phyloP scores from a whole-genome alignment of 1,139 yeast species.

The Blastobotrys capitulatus region DNA sequence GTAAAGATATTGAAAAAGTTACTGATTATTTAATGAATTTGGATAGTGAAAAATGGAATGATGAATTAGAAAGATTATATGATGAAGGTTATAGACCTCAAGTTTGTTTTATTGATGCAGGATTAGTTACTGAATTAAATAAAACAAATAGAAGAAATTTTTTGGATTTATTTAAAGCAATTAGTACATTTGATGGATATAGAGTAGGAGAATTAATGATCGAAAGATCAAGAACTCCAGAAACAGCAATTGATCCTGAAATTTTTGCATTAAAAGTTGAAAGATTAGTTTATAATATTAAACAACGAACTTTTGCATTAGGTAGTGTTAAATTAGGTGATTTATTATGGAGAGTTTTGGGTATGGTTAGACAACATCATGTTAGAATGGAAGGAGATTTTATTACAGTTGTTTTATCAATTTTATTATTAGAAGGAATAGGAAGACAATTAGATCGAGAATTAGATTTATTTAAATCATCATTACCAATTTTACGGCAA shows the following conservation, averaged over 20 bases:
- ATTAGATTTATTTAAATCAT: slow-evolving; percentile 88
- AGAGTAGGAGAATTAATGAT: slow-evolving; percentile 93
- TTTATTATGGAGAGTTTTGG: slow-evolving; percentile 73
- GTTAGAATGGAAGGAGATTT: slow-evolving; percentile 98
- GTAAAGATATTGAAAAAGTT: slow-evolving; percentile 22
- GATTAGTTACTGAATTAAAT: slow-evolving; percentile 84
- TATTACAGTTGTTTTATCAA: slow-evolving; percentile 88
- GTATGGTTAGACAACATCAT: slow-evolving; percentile 90
- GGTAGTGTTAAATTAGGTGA: slow-evolving; percentile 94
- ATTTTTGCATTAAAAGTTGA: slow-evolving; percentile 85
- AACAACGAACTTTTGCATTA: slow-evolving; percentile 81
- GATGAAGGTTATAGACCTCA: slow-evolving; percentile 74
- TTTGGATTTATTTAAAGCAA: slow-evolving; percentile 79
- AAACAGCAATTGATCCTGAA: slow-evolving; percentile 78
- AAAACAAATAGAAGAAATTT: slow-evolving; percentile 74
- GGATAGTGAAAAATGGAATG: slow-evolving; percentile 45
- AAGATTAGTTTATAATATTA: slow-evolving; percentile 71
- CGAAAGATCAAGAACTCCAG: slow-evolving; percentile 91
- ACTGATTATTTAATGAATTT: slow-evolving; percentile 34
- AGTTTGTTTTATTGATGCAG: slow-evolving; percentile 87
- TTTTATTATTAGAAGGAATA: slow-evolving; percentile 82
- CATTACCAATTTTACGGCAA: slow-evolving; percentile 83
- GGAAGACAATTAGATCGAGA: slow-evolving; percentile 93
- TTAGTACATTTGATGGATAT: slow-evolving; percentile 90
- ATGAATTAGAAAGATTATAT: slow-evolving; percentile 45